Percentiles rank a stretch among this genome's conserved stretches.
phyloP scores from a whole-genome alignment of 163 green algal species.

The Coccomyxa subellipsoidea region DNA sequence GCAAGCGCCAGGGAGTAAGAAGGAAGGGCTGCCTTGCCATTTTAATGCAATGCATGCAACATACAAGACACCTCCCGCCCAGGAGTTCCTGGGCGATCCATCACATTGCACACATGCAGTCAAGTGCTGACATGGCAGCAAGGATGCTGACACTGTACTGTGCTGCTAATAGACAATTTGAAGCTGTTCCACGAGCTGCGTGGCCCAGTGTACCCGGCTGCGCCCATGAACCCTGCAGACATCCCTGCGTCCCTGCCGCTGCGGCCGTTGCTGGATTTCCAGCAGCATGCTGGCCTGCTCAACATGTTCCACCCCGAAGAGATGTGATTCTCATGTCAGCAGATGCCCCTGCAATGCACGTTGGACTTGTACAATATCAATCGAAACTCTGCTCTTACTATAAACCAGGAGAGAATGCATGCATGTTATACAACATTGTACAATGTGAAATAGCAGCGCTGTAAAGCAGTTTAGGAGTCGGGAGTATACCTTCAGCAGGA shows the following conservation, averaged over 20 bases:
- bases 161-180: slow-evolving; percentile 30
- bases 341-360: too few relatives aligned
- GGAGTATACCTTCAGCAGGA: too few relatives aligned
- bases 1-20: neutral
- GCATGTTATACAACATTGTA: neutral
- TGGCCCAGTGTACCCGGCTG: slow-evolving; percentile 16
- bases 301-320: neutral
- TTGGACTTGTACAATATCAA: neutral
- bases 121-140: neutral
- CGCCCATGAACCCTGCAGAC: neutral
- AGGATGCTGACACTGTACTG: neutral
- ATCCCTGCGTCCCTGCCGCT: slow-evolving; percentile 9
- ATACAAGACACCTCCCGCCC: neutral
- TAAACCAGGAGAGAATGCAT: too few relatives aligned
- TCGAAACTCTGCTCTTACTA: too few relatives aligned
- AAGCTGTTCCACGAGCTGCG: slow-evolving; percentile 43
- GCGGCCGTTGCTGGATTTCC: neutral
- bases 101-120: neutral
- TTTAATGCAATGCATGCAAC: too few relatives aligned
- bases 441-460: too few relatives aligned
- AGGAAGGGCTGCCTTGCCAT: neutral
- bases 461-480: too few relatives aligned
- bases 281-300: slow-evolving; percentile 4
- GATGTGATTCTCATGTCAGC: neutral
- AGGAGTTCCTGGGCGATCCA: neutral